Percentiles rank a stretch among this genome's conserved stretches.
Evolutionary conservation across 495 filamentous ascomycete genomes (phyloP).

Genomic region (Annulohypoxylon stygium): DNA sequence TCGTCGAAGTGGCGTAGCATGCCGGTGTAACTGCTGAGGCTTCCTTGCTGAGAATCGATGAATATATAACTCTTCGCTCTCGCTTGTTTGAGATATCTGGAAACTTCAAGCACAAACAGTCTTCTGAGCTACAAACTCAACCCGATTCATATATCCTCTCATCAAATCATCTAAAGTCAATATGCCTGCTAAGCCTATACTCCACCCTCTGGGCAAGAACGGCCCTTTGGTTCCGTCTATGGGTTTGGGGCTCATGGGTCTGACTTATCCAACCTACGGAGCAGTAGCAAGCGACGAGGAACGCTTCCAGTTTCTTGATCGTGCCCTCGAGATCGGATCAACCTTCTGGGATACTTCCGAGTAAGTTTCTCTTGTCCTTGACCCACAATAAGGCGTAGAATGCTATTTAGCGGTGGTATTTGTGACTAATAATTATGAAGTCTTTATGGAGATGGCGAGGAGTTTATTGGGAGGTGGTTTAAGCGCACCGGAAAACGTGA

Average conservation of each 20-base stretch:
- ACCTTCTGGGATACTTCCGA: constrained; percentile 71
- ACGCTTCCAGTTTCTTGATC: constrained; percentile 65
- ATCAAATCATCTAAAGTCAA: constrained; percentile 11
- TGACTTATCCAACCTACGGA: constrained; percentile 59
- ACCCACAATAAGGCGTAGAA: neutral
- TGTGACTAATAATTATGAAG: constrained; percentile 21
- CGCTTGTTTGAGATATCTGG: neutral
- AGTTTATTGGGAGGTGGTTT: constrained; percentile 66
- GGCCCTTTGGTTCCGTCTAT: constrained; percentile 65
- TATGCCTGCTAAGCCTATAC: constrained; percentile 46
- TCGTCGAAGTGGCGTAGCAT: neutral
- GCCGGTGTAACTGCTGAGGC: neutral
- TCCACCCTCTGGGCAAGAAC: constrained; percentile 61
- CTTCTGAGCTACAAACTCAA: neutral
- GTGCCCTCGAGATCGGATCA: constrained; percentile 67
- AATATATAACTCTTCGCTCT: constrained; percentile 4
- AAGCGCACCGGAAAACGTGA: constrained; percentile 62
- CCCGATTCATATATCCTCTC: neutral
- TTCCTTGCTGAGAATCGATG: neutral
- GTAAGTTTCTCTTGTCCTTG: constrained; percentile 29
- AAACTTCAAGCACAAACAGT: neutral
- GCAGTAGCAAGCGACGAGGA: constrained; percentile 57
- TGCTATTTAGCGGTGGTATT: neutral
- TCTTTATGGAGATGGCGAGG: constrained; percentile 62
- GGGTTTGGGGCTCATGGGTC: constrained; percentile 68